Conservation (phyloP, 306 rosid genomes). For the Quercus wislizeni region DNA sequence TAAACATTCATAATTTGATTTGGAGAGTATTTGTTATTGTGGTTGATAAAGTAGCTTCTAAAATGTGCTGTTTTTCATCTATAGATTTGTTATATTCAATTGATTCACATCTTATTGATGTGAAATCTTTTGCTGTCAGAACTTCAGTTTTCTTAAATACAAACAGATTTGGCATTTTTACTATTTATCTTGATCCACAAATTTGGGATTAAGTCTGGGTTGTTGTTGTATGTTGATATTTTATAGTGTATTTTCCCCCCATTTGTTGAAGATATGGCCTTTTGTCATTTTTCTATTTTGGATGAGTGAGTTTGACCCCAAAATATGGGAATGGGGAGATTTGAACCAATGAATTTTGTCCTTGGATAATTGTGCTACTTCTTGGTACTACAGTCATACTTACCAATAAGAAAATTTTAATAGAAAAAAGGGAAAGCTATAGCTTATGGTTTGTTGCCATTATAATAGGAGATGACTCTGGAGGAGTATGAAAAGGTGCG, state of each 20-base stretch:
- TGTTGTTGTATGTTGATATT: too few relatives aligned
- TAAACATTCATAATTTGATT: neutral
- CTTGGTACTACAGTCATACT: neutral
- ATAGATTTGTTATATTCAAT: neutral
- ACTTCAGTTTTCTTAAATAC: neutral
- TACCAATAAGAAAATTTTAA: neutral
- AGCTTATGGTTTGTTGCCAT: conserved; percentile 14
- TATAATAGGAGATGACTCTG: conserved; percentile 84
- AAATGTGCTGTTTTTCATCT: neutral
- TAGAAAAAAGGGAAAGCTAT: neutral
- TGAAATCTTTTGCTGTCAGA: neutral
- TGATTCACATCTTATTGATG: neutral
- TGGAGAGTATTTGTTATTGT: neutral
- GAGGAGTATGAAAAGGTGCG: conserved; percentile 89
- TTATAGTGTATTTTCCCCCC: neutral
- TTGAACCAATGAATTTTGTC: neutral
- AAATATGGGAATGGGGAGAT: neutral
- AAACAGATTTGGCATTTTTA: neutral
- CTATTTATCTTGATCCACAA: neutral
- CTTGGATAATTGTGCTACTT: neutral
- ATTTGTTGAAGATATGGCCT: neutral
- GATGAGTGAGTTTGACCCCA: neutral
- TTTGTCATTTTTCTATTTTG: neutral
- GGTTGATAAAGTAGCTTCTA: neutral
- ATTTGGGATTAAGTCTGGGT: too few relatives aligned